Evolutionary conservation across 306 rosid genomes (phyloP).

Genomic region (Amphicarpaea edgeworthii): DNA sequence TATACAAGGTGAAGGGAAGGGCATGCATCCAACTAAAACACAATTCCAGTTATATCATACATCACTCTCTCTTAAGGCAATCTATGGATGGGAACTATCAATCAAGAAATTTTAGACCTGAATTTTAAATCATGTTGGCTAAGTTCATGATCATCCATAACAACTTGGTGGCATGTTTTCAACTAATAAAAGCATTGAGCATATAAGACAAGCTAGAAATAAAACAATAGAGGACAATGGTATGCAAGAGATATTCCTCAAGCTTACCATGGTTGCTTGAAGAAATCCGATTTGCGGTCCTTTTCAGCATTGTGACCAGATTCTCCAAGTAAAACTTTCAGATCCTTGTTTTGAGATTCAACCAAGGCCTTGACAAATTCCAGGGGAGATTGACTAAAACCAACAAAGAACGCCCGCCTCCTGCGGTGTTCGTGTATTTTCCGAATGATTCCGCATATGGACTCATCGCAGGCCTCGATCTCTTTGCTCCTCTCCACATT

Average conservation of each 20-base stretch:
- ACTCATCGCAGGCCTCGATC: neutral
- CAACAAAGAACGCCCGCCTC: slow-evolving; percentile 10
- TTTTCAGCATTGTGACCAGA: neutral
- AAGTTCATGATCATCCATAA: neutral
- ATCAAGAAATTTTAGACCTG: neutral
- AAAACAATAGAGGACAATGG: neutral
- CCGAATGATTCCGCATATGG: slow-evolving; percentile 30
- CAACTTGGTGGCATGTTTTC: neutral
- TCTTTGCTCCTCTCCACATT: slow-evolving; percentile 15
- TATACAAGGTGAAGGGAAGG: neutral
- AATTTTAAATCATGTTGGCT: neutral
- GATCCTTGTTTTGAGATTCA: slow-evolving; percentile 31
- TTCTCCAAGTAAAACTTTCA: slow-evolving; percentile 5
- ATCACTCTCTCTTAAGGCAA: neutral
- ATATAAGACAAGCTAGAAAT: neutral
- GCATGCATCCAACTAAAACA: neutral
- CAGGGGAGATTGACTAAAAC: slow-evolving; percentile 13
- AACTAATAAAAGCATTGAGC: neutral
- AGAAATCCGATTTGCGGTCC: neutral
- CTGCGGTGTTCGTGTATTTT: slow-evolving; percentile 21
- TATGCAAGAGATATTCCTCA: neutral
- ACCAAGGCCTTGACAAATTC: slow-evolving; percentile 17
- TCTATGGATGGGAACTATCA: neutral
- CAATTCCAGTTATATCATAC: slow-evolving; percentile 4
- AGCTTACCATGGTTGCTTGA: slow-evolving; percentile 25